Evolutionary conservation across 768 basidiomycete species (phyloP), one percentile per base, ranked within the genome.

Genomic region (Gloeophyllum trabeum): DNA sequence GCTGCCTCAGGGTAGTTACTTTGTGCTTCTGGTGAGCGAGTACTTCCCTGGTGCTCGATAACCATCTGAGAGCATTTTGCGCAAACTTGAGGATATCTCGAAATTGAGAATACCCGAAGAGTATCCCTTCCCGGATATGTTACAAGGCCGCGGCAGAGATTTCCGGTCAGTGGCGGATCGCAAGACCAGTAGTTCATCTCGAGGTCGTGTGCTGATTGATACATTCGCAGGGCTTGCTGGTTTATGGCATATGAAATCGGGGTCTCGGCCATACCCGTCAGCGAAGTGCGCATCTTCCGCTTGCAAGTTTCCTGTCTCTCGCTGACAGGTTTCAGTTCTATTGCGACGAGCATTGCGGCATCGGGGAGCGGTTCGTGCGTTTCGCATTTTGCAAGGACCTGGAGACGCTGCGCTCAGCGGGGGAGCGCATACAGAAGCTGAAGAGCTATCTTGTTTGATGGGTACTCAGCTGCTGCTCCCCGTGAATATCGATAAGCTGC

Each of bases 351-450:
- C 93, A 97, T 55, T 71, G 79, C 21, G 61, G 62, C 44, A 88
- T 96, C 42, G 93, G 93, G 21, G 92, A 94, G 59, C 79, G 68
- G 38, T 94, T 81, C 55, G 79, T 74, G 18, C 76, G 90, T 43
- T 97, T 98, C 57, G 83, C 92, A 1, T 92, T 96, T 69, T 97
- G 96, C 71, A 99, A 99, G 57, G 94, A 98, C 53, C 48, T 79
- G 16, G 88, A 87, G 32, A 94, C 90, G 0, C 70, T 99, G 13
- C 72, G 66, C 45, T 66, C 63, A 18, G 96, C 96, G n/a, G 81
- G 79, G 19, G 81, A 86, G 53, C 75, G 89, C n/a, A 64, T 99
- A 18, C 71, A 81, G 59, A 66, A 64, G 19, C 64, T 99, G 49
- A 76, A 73, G 54, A 74, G 87, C 43, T 94, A 72, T 61, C 62